These are phyloP conservation scores for Boletus barrowsii DNA, from an alignment of 768 basidiomycete species.

Conservation along the genomic window DNA sequence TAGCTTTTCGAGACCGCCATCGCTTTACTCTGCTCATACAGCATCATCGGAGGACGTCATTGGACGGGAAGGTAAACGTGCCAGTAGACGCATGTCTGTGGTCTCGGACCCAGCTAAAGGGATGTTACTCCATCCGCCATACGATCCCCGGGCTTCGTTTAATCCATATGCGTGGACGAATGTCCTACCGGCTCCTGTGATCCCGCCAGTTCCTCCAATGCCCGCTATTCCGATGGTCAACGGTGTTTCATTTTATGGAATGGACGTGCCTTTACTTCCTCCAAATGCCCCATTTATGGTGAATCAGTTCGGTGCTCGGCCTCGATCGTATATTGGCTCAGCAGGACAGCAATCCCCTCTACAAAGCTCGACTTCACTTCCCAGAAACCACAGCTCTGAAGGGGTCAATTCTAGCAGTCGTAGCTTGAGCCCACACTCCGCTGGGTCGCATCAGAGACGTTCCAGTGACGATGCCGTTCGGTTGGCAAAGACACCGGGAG, in stretches of 20 bases:
- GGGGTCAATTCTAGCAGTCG: constrained; percentile 15
- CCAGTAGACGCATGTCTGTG: constrained; percentile 41
- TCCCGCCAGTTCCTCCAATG: constrained; percentile 39
- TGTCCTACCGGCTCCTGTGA: constrained; percentile 14
- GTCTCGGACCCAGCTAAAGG: constrained; percentile 35
- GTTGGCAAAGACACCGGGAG: constrained; percentile 7
- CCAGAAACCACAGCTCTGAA: constrained; percentile 28
- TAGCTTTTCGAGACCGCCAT: constrained; percentile 50
- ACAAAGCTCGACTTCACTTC: constrained; percentile 19
- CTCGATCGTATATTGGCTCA: constrained; percentile 32
- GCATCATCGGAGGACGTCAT: constrained; percentile 59
- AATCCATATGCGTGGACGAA: constrained; percentile 29
- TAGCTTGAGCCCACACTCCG: constrained; percentile 17
- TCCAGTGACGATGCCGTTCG: constrained; percentile 31
- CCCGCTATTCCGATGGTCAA: constrained; percentile 32
- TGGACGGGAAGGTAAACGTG: constrained; percentile 35
- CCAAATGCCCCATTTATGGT: constrained; percentile 77
- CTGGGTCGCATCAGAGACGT: constrained; percentile 26
- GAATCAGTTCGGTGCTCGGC: constrained; percentile 48
- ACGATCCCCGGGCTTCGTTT: constrained; percentile 25
- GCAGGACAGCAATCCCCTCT: constrained; percentile 29
- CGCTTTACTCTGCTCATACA: constrained; percentile 50
- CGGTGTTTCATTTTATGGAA: constrained; percentile 42
- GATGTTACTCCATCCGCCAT: constrained; percentile 22
- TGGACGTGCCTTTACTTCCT: constrained; percentile 69